A percentile compares a stretch with the other conserved stretches of the same genome.
Conservation (phyloP, 2,329 filamentous ascomycete species). For the Diaporthe ilicicola region DNA sequence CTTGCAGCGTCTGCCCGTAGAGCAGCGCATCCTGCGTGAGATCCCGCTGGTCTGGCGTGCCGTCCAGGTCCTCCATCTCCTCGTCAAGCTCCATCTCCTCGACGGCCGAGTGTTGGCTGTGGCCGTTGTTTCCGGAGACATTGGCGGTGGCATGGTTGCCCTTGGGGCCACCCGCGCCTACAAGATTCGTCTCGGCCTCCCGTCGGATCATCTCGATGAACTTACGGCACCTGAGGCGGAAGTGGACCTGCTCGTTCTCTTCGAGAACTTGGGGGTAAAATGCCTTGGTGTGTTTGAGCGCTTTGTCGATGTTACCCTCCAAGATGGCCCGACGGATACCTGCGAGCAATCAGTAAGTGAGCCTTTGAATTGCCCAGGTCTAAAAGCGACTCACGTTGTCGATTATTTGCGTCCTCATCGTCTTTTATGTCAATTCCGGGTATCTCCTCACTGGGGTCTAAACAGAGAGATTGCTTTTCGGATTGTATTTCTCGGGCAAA, state of each 20-base stretch:
- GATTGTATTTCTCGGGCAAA: slow-evolving; percentile 83
- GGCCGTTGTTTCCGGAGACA: slow-evolving; percentile 45
- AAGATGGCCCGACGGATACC: slow-evolving; percentile 88
- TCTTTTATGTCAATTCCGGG: slow-evolving; percentile 75
- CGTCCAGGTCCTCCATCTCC: slow-evolving; percentile 52
- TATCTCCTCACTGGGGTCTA: slow-evolving; percentile 61
- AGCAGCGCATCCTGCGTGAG: slow-evolving; percentile 75
- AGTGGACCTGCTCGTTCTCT: slow-evolving; percentile 85
- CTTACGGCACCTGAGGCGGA: slow-evolving; percentile 86
- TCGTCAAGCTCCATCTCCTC: slow-evolving; percentile 67
- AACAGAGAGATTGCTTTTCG: slow-evolving; percentile 75
- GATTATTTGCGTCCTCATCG: slow-evolving; percentile 84
- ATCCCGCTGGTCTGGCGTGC: slow-evolving; percentile 38
- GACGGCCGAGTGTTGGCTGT: slow-evolving; percentile 51
- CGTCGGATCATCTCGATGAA: slow-evolving; percentile 94
- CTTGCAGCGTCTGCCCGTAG: slow-evolving; percentile 81
- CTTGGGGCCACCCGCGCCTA: slow-evolving; percentile 55
- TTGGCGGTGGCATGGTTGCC: slow-evolving; percentile 38
- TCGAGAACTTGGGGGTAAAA: slow-evolving; percentile 84
- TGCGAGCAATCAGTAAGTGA: slow-evolving; percentile 47
- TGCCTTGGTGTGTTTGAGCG: slow-evolving; percentile 80
- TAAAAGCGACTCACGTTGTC: slow-evolving; percentile 74
- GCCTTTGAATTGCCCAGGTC: not conserved
- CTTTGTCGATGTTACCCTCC: slow-evolving; percentile 90
- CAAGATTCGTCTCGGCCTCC: slow-evolving; percentile 70